Percentiles rank a stretch among this genome's conserved stretches.
These are phyloP conservation scores for Pouteria campechiana DNA, from an alignment of 179 eudicot species.

Conservation along the genomic window DNA sequence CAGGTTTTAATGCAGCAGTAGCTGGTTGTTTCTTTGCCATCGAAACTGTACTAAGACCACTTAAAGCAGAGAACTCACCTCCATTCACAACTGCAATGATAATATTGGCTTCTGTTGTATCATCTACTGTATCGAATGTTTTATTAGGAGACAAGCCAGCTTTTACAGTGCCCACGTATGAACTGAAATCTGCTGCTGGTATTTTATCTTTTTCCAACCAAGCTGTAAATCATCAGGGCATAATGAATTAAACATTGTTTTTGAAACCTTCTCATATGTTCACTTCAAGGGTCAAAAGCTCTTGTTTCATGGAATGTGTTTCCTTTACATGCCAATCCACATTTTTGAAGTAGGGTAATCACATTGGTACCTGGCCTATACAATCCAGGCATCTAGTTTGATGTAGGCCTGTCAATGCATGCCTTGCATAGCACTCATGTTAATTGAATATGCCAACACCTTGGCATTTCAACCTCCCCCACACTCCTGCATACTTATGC, in stretches of 20 bases:
- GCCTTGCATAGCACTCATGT: no score
- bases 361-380: no score
- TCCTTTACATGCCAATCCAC: no score
- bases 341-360: no score
- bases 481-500: no score
- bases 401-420: no score
- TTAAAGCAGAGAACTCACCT: constrained; percentile 93
- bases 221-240: background rate
- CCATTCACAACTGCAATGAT: constrained; percentile 99
- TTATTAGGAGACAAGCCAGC: constrained; percentile 89
- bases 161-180: constrained; percentile 96
- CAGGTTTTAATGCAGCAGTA: constrained; percentile 96
- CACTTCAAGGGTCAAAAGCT: no score
- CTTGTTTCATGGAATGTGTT: no score
- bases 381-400: no score
- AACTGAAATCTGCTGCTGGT: constrained; percentile 99
- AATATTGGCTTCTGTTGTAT: constrained; percentile 88
- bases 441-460: no score
- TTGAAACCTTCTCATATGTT: no score
- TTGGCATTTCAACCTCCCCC: no score
- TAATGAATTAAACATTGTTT: background rate
- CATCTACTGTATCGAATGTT: constrained; percentile 91
- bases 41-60: constrained; percentile 92
- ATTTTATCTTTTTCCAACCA: constrained; percentile 28
- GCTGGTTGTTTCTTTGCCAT: constrained; percentile 99